Evolutionary conservation across 1,284 basidiomycete genomes (phyloP), one percentile per base, ranked within the genome.

Genomic region (Exsudoporus floridanus): DNA sequence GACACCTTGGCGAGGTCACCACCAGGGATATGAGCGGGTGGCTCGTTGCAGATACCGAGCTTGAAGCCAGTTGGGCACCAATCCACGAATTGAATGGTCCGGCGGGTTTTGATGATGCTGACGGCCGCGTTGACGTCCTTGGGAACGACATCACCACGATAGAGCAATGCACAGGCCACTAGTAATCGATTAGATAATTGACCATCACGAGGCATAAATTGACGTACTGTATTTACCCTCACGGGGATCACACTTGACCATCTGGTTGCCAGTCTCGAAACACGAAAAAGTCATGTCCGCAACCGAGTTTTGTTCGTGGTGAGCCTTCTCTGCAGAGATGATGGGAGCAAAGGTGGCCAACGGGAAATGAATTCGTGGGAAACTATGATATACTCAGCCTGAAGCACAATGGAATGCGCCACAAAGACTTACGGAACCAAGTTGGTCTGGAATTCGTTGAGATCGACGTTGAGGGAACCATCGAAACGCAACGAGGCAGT

Each of bases 371-470:
- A 94, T 94, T 66, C 92, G 88, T 53, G 88, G 88, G 71, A 75
- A 75, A 36, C 74, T 75, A 44, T 7, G 41, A 74, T 81, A 79
- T 35, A 70, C 25, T 58, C 40, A 46, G 53, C 9, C 31, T 2
- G 5, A 50, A 27, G 7, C 18, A 46, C 7, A 14, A 73, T 4
- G n/a, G 18, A 33, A 30, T 1, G 7, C 10, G 13, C 18, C 23
- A 52, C 5, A 45, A 42, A 6, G 25, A 65, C 75, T 63, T 56
- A 85, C 78, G 87, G 91, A 49, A 93, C 91, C 68, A 93, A 74
- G 77, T 93, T 93, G 62, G 90, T 93, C 77, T 94, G 92, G 86
- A 94, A 94, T 76, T 94, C 91, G 76, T 92, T 93, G 66, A 94
- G 74, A 72, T 94, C 92, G 67, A 94, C 92, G 73, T 94, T 94